A percentile compares a stretch with the other conserved stretches of the same genome.
Evolutionary conservation across 2,329 filamentous ascomycete genomes (phyloP).

Genomic region (Cladosporium sp.): DNA sequence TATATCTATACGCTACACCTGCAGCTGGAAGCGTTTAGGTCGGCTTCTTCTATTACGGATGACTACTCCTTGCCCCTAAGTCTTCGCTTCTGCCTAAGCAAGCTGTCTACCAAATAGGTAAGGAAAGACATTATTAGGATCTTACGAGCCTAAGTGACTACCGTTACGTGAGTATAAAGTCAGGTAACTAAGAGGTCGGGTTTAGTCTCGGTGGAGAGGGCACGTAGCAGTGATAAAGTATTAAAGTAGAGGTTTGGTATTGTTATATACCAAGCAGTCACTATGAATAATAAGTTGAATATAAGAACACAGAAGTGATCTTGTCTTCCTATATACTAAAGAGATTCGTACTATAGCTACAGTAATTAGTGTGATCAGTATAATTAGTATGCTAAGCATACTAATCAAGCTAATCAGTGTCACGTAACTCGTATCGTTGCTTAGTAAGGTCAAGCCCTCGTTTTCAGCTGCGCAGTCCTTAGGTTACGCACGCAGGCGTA

Average conservation of each 20-base stretch:
- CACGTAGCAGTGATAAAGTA: not conserved
- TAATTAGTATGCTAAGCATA: not conserved
- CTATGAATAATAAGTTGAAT: slow-evolving; percentile 11
- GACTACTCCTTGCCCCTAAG: no score
- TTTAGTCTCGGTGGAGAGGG: not conserved
- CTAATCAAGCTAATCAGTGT: no score
- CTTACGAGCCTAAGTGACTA: slow-evolving; percentile 1
- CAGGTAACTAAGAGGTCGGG: not conserved
- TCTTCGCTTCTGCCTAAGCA: no score
- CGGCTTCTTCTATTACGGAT: no score
- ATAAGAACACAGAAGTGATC: not conserved
- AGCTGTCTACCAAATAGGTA: no score
- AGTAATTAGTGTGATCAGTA: not conserved
- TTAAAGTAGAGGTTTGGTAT: not conserved
- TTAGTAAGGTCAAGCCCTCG: no score
- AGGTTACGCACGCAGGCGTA: not conserved
- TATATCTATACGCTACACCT: no score
- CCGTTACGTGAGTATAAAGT: not conserved
- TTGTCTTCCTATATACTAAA: slow-evolving; percentile 4
- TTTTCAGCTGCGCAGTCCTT: not conserved
- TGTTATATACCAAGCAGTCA: slow-evolving; percentile 11
- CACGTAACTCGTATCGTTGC: no score
- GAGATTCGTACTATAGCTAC: not conserved
- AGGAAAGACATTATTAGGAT: no score
- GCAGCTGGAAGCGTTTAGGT: no score